Base-by-base conservation (phyloP, 1,284 basidiomycete species). In the Sanghuangporus weigelae region DNA sequence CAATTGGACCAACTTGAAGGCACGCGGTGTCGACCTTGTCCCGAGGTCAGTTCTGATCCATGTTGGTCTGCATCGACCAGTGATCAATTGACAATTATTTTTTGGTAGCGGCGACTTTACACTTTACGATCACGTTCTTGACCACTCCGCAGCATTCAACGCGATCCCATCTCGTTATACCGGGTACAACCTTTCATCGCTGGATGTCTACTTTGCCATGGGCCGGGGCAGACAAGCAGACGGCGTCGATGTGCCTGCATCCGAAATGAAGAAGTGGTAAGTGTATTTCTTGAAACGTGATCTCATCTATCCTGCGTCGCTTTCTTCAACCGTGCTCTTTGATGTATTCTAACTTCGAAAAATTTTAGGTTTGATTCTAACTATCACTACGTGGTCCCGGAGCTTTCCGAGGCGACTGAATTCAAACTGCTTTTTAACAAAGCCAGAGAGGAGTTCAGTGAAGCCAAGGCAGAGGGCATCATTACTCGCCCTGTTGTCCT, bases 351-450 rank as follows among this genome's bases (percentile, higher is more conserved):
- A 5, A 31, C 26, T 31, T 31, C 3, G 26, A 31, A 3, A 31
- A 31, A 31, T 3, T 44, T 53, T 69, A 94, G 94, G 95, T 99
- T 98, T 78, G 96, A 99, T 82, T 98, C 96, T 63, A 99, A 99
- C 88, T 99, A 99, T 84, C 97, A 99, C 84, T 96, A 92, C 75
- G 95, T 99, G 78, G 96, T 98, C 68, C 96, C 96, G 67, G 97
- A 99, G 81, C 87, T 99, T 78, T 92, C 93, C 23, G 91, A 95
- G 67, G 81, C 84, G 72, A 94, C 92, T 65, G 88, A 96, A 70
- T 98, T 99, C 89, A 95, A 95, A 81, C 83, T 99, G 75, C 86
- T 90, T 81, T 89, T 89, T 81, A 97, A 97, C 90, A 97, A 97
- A 84, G 88, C 92, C 65, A 85, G 98, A 67, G 90, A 92, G 72